Percentiles rank a stretch among this genome's conserved stretches.
Conservation (phyloP, 306 rosid species). For the Pyrus communis region DNA sequence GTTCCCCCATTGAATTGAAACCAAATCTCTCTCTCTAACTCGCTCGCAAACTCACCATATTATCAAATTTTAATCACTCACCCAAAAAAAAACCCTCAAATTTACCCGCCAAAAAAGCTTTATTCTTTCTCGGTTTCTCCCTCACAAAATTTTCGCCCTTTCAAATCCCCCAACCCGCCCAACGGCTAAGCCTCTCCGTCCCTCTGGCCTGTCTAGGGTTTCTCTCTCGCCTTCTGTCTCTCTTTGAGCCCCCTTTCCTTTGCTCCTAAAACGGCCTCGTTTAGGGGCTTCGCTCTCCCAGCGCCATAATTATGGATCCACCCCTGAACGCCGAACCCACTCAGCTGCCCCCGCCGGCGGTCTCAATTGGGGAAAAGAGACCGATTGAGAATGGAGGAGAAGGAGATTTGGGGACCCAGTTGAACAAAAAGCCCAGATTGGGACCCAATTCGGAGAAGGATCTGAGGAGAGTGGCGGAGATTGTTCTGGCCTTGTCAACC, state of each 20-base stretch:
- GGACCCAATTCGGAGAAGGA: constrained; percentile 14
- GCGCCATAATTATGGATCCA: constrained; percentile 20
- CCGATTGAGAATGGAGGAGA: constrained; percentile 36
- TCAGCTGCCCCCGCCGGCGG: neutral
- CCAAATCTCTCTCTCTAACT: neutral
- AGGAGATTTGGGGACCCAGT: constrained; percentile 20
- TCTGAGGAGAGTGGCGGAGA: constrained; percentile 83
- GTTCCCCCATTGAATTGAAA: neutral
- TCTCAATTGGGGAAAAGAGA: constrained; percentile 20
- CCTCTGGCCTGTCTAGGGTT: constrained; percentile 33
- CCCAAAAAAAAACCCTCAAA: neutral
- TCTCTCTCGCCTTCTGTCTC: neutral
- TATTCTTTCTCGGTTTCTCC: neutral
- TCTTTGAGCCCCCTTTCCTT: neutral
- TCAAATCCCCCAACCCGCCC: constrained; percentile 1
- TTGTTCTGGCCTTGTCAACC: constrained; percentile 71
- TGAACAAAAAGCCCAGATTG: constrained; percentile 47
- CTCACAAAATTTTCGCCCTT: constrained; percentile 17
- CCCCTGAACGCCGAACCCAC: neutral
- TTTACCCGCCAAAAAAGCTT: constrained; percentile 34
- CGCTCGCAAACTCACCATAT: neutral
- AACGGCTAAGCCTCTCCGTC: neutral
- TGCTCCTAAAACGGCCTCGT: neutral
- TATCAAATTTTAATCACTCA: constrained; percentile 2
- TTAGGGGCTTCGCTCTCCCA: neutral